Conservation (phyloP, 2,329 filamentous ascomycete species). For the Penicillium sp. region DNA sequence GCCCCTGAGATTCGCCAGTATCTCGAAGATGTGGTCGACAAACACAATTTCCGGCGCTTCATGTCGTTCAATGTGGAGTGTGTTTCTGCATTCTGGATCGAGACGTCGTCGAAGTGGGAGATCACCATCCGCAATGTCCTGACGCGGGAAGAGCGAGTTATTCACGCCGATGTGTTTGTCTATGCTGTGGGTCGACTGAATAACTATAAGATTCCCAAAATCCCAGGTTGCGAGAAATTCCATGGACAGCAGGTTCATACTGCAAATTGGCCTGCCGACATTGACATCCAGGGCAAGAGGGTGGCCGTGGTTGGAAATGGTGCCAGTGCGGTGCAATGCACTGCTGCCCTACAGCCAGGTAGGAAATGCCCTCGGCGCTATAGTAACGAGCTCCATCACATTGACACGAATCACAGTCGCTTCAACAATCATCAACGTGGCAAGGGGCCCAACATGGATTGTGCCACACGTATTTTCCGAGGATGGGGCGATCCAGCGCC, state of each 20-base stretch:
- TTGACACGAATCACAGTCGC: neutral
- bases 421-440: conserved; percentile 7
- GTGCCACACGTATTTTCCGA: conserved; percentile 7
- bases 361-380: neutral
- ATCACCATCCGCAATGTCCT: neutral
- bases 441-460: conserved; percentile 8
- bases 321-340: conserved; percentile 1
- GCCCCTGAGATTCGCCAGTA: conserved; percentile 8
- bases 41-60: conserved; percentile 8
- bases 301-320: conserved; percentile 11
- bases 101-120: conserved; percentile 4
- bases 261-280: conserved; percentile 29
- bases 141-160: neutral
- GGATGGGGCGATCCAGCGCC: conserved; percentile 4
- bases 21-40: conserved; percentile 6
- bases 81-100: conserved; percentile 6
- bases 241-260: conserved; percentile 35
- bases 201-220: conserved; percentile 18
- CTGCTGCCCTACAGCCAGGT: conserved; percentile 10
- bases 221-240: conserved; percentile 25
- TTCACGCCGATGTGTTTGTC: conserved; percentile 9
- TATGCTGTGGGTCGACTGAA: conserved; percentile 14
- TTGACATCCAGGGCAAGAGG: conserved; percentile 1
- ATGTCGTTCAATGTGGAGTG: conserved; percentile 8
- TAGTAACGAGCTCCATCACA: neutral